phyloP scores from a whole-genome alignment of 73 alveolate species.

The Strombidium stylifer region DNA sequence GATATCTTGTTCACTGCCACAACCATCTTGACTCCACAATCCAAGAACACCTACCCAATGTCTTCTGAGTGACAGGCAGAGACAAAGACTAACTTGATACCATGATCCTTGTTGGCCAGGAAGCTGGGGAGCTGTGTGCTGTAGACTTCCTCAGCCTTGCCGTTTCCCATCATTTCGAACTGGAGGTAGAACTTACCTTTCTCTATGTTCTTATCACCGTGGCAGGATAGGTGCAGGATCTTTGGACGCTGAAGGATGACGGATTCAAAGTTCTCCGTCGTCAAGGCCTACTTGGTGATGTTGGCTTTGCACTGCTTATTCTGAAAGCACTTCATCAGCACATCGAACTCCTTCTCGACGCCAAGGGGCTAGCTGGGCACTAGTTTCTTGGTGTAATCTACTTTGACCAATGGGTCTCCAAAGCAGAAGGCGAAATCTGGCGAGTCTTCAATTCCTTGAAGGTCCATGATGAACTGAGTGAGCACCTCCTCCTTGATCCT shows the following conservation, averaged over 20 bases:
- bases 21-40: conserved; percentile 54
- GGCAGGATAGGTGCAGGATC: conserved; percentile 68
- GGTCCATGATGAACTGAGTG: too few species aligned
- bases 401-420: too few species aligned
- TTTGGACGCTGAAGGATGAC: conserved; percentile 39
- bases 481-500: too few species aligned
- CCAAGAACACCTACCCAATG: conserved; percentile 52
- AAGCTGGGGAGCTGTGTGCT: too few species aligned
- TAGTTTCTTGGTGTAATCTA: too few species aligned
- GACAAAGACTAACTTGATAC: conserved; percentile 39
- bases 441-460: too few species aligned
- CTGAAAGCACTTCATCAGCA: conserved; percentile 17
- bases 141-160: too few species aligned
- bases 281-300: conserved; percentile 57
- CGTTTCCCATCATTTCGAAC: too few species aligned
- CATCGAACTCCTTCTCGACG: conserved; percentile 37
- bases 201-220: too few species aligned
- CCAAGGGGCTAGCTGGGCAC: conserved; percentile 46
- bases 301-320: conserved; percentile 9
- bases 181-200: too few species aligned
- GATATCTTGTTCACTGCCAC: conserved; percentile 58
- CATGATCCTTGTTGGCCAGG: too few species aligned
- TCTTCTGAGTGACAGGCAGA: conserved; percentile 69
- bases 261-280: conserved; percentile 32
- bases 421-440: too few species aligned